Base-by-base conservation (phyloP, 208 protist genomes). In the Blastocrithidia nonstop region DNA sequence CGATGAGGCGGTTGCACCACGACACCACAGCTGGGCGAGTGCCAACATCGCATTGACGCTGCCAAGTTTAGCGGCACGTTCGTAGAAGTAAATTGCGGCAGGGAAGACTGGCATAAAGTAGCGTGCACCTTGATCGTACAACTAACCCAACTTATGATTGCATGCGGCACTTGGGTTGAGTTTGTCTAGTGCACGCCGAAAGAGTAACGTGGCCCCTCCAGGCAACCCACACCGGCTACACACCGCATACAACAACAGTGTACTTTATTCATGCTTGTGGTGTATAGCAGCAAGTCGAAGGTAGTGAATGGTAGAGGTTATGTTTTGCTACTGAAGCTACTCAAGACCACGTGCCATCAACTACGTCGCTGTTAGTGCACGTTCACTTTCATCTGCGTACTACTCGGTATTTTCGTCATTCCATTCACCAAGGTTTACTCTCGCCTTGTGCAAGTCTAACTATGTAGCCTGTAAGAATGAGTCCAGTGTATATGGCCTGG, bases 81-180 rank as follows among this genome's bases (percentile, higher is more conserved):
- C 77, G 62, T 86, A 90, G 50, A 90, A 93, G 61, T 83, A 78
- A 21, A 93, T 22, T 4, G 85, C 80, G 16, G 77, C 79, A 6
- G 80, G 78, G 58, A 93, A 90, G 24, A 90, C 53, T 1, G 85
- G 80, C 7, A 85, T 62, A 45, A 93, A 90, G 64, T 85, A 60
- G 29, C 73, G 66, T 5, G 68, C 72, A 4, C 80, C 85, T n/a
- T 66, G 47, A 59, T 90, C 80, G 64, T 88, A 90, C 25, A 87
- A 57, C 66, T 90, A 74, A 33, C 74, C 85, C 11, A 90, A 49
- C 45, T 80, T 79, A 20, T 82, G 63, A 50, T 87, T 90, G 6
- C 57, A 66, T 3, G 53, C 38, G 9, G 60, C 65, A 54, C 79
- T 88, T 19, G 66, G 60, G 41, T 69, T 42, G 8, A 61, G 45